Evolutionary conservation across 768 basidiomycete genomes (phyloP).

Genomic region (Lactarius akahatsu): DNA sequence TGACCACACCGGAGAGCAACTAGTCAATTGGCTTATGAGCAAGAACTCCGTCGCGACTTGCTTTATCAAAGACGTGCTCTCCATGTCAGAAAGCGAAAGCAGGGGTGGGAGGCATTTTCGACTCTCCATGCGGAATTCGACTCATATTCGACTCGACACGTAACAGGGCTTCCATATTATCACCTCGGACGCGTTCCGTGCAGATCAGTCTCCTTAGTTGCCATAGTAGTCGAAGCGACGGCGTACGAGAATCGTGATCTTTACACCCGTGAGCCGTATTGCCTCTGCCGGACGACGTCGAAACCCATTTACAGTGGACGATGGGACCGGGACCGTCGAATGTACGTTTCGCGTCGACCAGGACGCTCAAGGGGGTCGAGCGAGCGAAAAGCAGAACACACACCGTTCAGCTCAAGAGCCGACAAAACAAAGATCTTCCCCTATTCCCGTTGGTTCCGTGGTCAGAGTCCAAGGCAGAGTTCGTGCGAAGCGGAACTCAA

Average conservation of each 20-base stretch:
- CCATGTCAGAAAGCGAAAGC: conserved; percentile 23
- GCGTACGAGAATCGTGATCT: conserved; percentile 57
- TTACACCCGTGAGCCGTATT: conserved; percentile 50
- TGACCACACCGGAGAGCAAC: conserved; percentile 12
- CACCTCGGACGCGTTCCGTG: conserved; percentile 75
- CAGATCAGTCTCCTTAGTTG: conserved; percentile 58
- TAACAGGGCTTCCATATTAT: conserved; percentile 56
- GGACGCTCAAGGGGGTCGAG: background rate
- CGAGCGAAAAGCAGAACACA: background rate
- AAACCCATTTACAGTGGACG: conserved; percentile 55
- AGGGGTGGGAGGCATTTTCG: conserved; percentile 15
- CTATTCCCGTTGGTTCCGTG: conserved; percentile 21
- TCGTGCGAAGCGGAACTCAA: conserved; percentile 10
- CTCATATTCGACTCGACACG: conserved; percentile 2
- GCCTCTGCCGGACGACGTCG: conserved; percentile 1
- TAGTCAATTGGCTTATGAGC: conserved; percentile 24
- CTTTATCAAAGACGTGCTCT: conserved; percentile 22
- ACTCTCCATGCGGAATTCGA: background rate
- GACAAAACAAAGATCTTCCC: background rate
- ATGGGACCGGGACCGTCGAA: conserved; percentile 72
- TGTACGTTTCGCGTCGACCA: conserved; percentile 46
- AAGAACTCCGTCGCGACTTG: conserved; percentile 18
- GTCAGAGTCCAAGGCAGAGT: conserved; percentile 24
- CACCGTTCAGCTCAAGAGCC: background rate
- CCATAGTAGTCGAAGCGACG: conserved; percentile 62